phyloP scores from a whole-genome alignment of 371 early-diverging fungal genomes.

The Mortierella sp. region DNA sequence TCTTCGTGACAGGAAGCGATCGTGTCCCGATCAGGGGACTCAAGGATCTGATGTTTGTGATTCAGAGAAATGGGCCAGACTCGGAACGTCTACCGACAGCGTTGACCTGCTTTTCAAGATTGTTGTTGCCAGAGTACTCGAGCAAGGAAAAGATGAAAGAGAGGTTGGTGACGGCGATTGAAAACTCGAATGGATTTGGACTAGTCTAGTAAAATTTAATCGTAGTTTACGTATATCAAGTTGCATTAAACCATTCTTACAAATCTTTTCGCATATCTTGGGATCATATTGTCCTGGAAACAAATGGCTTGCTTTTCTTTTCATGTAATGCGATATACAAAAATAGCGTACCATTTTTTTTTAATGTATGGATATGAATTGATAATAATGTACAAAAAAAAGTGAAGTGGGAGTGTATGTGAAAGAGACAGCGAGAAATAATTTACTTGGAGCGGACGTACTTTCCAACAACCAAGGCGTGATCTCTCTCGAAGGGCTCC shows the following conservation, averaged over 20 bases:
- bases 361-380: neutral
- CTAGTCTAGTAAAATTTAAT: constrained; percentile 63
- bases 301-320: neutral
- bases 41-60: constrained; percentile 92
- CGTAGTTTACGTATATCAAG: neutral
- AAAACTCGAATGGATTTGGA: constrained; percentile 98
- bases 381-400: neutral
- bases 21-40: constrained; percentile 97
- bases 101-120: constrained; percentile 94
- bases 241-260: neutral
- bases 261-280: no score
- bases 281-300: neutral
- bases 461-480: constrained; percentile 98
- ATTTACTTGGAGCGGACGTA: constrained; percentile 78
- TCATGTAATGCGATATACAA: neutral
- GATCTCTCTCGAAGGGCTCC: constrained; percentile 99
- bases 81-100: constrained; percentile 86
- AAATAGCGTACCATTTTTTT: neutral
- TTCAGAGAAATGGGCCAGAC: constrained; percentile 98
- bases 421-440: neutral
- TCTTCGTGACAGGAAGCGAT: constrained; percentile 98
- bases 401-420: neutral
- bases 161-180: constrained; percentile 93
- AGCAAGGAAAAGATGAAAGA: constrained; percentile 86
- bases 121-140: constrained; percentile 95